Conservation (phyloP, 2,329 filamentous ascomycete species). For the Hypoxylon sp. region DNA sequence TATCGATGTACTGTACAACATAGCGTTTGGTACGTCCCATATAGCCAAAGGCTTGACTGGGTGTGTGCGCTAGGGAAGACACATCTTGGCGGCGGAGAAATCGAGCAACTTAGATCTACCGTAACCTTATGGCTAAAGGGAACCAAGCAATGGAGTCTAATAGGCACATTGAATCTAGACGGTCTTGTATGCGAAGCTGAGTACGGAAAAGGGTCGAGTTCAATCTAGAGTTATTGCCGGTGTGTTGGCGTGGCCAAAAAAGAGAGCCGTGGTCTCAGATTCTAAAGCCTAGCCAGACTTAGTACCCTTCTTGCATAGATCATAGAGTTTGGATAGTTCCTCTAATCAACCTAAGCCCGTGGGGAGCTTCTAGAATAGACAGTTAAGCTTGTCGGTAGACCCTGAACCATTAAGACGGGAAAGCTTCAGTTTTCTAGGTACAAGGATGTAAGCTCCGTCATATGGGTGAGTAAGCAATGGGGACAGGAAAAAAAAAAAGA, state of each 20-base stretch:
- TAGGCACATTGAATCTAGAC: conserved; percentile 1
- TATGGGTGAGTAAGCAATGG: conserved; percentile 25
- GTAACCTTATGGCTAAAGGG: conserved; percentile 21
- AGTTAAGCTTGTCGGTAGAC: conserved; percentile 14
- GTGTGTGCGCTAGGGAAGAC: conserved; percentile 33
- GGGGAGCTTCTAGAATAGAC: conserved; percentile 30
- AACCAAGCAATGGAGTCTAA: conserved; percentile 18
- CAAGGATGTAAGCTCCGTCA: conserved; percentile 13
- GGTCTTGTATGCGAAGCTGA: neutral
- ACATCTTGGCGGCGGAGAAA: conserved; percentile 41
- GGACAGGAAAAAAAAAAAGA: conserved; percentile 23
- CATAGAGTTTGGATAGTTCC: conserved; percentile 11
- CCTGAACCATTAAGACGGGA: conserved; percentile 30
- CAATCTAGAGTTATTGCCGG: conserved; percentile 17
- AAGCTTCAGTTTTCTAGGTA: conserved; percentile 8
- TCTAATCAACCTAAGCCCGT: conserved; percentile 26
- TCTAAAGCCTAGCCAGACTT: conserved; percentile 10
- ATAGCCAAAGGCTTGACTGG: conserved; percentile 15
- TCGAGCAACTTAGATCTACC: conserved; percentile 34
- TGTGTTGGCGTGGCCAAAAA: conserved; percentile 19
- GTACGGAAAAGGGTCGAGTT: conserved; percentile 9
- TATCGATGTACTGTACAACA: conserved; percentile 29
- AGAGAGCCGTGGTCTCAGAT: conserved; percentile 8
- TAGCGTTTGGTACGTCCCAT: conserved; percentile 25
- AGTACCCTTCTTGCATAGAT: conserved; percentile 32